Evolutionary conservation across 768 basidiomycete species (phyloP).

Genomic region (Gautieria morchelliformis): DNA sequence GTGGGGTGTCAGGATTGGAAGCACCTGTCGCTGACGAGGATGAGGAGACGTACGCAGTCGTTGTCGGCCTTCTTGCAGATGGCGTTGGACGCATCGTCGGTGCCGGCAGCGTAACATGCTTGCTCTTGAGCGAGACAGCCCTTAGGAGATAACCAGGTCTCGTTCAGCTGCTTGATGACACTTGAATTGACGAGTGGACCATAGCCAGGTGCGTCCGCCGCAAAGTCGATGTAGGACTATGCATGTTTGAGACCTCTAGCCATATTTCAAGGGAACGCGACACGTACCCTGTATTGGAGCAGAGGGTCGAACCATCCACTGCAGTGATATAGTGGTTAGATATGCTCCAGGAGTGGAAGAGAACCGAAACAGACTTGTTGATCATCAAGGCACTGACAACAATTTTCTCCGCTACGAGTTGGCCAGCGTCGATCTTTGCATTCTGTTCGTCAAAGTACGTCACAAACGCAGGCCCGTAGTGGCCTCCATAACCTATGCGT

Average conservation of each 20-base stretch:
- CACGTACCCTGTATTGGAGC: slow-evolving; percentile 34
- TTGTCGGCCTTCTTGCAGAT: slow-evolving; percentile 43
- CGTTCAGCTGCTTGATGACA: slow-evolving; percentile 37
- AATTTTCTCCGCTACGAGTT: slow-evolving; percentile 39
- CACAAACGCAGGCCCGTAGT: slow-evolving; percentile 57
- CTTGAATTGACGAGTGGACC: slow-evolving; percentile 45
- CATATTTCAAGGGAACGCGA: background rate
- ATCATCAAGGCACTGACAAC: slow-evolving; percentile 54
- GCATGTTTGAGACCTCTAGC: background rate
- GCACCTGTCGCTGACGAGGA: background rate
- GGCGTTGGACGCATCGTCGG: slow-evolving; percentile 31
- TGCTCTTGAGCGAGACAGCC: slow-evolving; percentile 49
- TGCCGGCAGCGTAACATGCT: slow-evolving; percentile 49
- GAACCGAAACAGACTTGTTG: slow-evolving; percentile 35
- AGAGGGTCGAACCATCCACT: slow-evolving; percentile 63
- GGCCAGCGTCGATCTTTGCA: slow-evolving; percentile 33
- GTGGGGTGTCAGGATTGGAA: background rate
- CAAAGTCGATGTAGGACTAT: slow-evolving; percentile 49
- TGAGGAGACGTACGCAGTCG: slow-evolving; percentile 40
- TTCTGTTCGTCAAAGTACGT: slow-evolving; percentile 60
- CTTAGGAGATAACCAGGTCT: slow-evolving; percentile 34
- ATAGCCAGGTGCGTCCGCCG: slow-evolving; percentile 54
- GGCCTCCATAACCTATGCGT: slow-evolving; percentile 46
- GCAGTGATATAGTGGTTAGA: background rate
- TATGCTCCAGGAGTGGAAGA: background rate